Evolutionary conservation across 305 asterid species (phyloP), one percentile per base, ranked within the genome.

Genomic region (Plantago lanceolata): DNA sequence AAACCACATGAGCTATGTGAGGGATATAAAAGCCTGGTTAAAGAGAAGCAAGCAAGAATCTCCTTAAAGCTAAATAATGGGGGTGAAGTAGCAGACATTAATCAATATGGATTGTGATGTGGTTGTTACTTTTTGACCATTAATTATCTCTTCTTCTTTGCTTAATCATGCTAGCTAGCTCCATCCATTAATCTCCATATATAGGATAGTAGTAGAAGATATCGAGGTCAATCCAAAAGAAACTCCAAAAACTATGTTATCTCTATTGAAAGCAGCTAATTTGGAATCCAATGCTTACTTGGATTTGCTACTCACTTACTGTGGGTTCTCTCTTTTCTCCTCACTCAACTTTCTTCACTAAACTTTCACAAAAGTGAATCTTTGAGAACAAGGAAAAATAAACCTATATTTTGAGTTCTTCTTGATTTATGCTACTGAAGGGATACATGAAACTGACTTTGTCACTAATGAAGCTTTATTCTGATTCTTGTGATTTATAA

Each of bases 71-170:
- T 68, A 85, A 68, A 72, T 79, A 82, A 85, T 82, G 90, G 88
- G 88, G 85, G 84, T 82, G 72, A 80, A 82, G 86, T 76, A 78
- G 80, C 76, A 79, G 79, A 82, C 84, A 75, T 64, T 73, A 75
- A 76, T 79, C 76, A 81, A 76, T 82, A 74, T 66, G 70, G 77
- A 70, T 1, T 24, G 70, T 79, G 71, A n/a, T n/a, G n/a, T n/a
- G n/a, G n/a, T n/a, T n/a, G 70, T 86, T 76, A 68, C 95, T 72
- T 87, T 89, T 89, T 89, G 89, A 89, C 97, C 92, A 85, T 66
- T 57, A 61, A 85, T 66, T 57, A 61, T 79, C 76, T 78, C 62
- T 33, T 33, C 35, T 31, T 31, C 40, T 57, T 58, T 71, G 64
- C 73, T 75, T 67, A 52, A 71, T 73, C 79, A 74, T 76, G 83